phyloP scores from a whole-genome alignment of 1,284 basidiomycete genomes.

The Fomitiporia mediterranea region DNA sequence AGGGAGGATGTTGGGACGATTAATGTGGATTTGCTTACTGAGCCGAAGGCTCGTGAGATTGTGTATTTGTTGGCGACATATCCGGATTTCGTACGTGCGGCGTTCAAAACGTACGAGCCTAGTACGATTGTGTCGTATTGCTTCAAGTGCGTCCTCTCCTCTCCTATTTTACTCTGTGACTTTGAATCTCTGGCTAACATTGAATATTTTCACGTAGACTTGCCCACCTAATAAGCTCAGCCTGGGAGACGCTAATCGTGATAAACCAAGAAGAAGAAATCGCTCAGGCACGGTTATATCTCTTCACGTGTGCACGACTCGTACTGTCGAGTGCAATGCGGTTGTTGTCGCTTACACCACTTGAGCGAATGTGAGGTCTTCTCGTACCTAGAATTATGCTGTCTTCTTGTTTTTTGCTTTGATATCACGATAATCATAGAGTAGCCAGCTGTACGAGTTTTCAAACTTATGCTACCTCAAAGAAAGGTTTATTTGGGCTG shows the following conservation, averaged over 20 bases:
- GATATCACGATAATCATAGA: neutral
- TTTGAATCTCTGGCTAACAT: slow-evolving; percentile 53
- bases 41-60: slow-evolving; percentile 82
- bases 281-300: slow-evolving; percentile 84
- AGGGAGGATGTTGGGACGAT: slow-evolving; percentile 62
- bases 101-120: slow-evolving; percentile 85
- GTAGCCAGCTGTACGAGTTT: neutral
- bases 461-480: too few relatives aligned
- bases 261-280: slow-evolving; percentile 78
- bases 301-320: slow-evolving; percentile 86
- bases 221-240: slow-evolving; percentile 78
- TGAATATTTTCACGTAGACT: too few relatives aligned
- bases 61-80: slow-evolving; percentile 83
- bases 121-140: slow-evolving; percentile 60
- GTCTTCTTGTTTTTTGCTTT: neutral
- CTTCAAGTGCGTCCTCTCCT: slow-evolving; percentile 14
- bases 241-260: slow-evolving; percentile 86
- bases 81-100: slow-evolving; percentile 86
- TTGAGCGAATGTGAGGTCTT: slow-evolving; percentile 81
- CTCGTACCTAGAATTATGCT: neutral
- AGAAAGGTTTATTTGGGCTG: too few relatives aligned
- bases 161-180: neutral
- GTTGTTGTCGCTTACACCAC: slow-evolving; percentile 81
- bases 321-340: slow-evolving; percentile 86
- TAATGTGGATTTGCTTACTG: slow-evolving; percentile 64